A percentile compares a stretch with the other conserved stretches of the same genome.
These are phyloP conservation scores for Naganishia randhawae DNA, from an alignment of 768 basidiomycete genomes.

Conservation along the genomic window DNA sequence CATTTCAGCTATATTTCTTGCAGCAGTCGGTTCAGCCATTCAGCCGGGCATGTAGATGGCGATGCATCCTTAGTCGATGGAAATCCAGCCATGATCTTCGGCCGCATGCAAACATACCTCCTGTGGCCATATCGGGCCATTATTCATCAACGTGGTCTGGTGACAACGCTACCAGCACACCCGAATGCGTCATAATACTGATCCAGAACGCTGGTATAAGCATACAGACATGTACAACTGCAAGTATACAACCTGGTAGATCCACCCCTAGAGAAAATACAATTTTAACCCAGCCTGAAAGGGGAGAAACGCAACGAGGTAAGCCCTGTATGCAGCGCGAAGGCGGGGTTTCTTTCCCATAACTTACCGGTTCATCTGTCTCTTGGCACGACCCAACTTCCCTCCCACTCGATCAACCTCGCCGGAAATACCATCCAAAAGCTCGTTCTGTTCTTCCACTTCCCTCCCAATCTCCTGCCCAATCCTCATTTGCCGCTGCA, in stretches of 20 bases:
- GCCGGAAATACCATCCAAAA: slow-evolving; percentile 71
- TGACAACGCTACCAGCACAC: too few species aligned
- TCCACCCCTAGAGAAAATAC: background rate
- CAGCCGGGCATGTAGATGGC: too few species aligned
- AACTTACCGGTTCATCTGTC: slow-evolving; percentile 65
- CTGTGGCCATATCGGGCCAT: too few species aligned
- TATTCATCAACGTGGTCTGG: too few species aligned
- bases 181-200: too few species aligned
- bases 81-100: too few species aligned
- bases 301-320: background rate
- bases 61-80: too few species aligned
- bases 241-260: background rate
- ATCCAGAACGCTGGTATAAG: background rate
- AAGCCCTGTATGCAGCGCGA: background rate
- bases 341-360: background rate
- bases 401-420: slow-evolving; percentile 73
- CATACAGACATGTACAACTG: background rate
- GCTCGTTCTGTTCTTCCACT: slow-evolving; percentile 74
- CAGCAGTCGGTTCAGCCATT: too few species aligned
- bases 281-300: background rate
- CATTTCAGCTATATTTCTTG: too few species aligned
- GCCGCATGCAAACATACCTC: too few species aligned
- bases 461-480: slow-evolving; percentile 82
- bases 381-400: slow-evolving; percentile 75
- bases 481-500: slow-evolving; percentile 77